phyloP scores from a whole-genome alignment of 805 yeast genomes.

The Candida tammaniensis region DNA sequence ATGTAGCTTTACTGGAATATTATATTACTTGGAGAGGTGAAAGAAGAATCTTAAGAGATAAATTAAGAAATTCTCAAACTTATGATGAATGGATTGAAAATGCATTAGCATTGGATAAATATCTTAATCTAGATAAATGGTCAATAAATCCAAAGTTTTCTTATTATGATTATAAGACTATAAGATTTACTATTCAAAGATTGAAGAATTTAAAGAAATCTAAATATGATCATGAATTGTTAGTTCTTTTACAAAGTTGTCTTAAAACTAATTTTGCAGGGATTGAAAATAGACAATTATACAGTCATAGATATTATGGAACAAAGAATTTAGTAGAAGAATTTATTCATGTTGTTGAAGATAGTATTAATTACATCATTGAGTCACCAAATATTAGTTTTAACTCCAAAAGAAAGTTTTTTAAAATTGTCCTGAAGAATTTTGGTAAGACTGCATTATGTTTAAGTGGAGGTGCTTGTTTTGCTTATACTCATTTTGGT shows the following conservation, averaged over 20 bases:
- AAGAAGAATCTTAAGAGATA: slow-evolving; percentile 46
- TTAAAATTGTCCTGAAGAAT: slow-evolving; percentile 57
- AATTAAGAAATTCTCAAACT: slow-evolving; percentile 45
- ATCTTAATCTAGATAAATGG: slow-evolving; percentile 64
- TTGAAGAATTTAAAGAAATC: slow-evolving; percentile 34
- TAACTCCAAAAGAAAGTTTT: slow-evolving; percentile 48
- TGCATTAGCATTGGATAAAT: slow-evolving; percentile 57
- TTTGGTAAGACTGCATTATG: slow-evolving; percentile 73
- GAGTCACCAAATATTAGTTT: slow-evolving; percentile 34
- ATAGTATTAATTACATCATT: slow-evolving; percentile 44
- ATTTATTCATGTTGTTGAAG: slow-evolving; percentile 52
- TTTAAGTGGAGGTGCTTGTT: slow-evolving; percentile 77
- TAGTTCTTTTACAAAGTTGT: slow-evolving; percentile 61
- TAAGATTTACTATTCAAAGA: slow-evolving; percentile 46
- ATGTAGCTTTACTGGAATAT: slow-evolving; percentile 63
- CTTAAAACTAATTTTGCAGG: slow-evolving; percentile 76
- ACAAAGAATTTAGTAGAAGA: slow-evolving; percentile 59
- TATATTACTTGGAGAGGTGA: slow-evolving; percentile 60
- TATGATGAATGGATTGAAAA: slow-evolving; percentile 63
- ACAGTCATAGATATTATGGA: slow-evolving; percentile 74
- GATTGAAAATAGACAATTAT: slow-evolving; percentile 65
- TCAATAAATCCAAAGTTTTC: slow-evolving; percentile 55
- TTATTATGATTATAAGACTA: slow-evolving; percentile 65
- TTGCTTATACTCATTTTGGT: slow-evolving; percentile 76
- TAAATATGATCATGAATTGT: slow-evolving; percentile 43